A percentile compares a stretch with the other conserved stretches of the same genome.
Evolutionary conservation across 306 rosid species (phyloP).

Genomic region (Dalbergia oliveri): DNA sequence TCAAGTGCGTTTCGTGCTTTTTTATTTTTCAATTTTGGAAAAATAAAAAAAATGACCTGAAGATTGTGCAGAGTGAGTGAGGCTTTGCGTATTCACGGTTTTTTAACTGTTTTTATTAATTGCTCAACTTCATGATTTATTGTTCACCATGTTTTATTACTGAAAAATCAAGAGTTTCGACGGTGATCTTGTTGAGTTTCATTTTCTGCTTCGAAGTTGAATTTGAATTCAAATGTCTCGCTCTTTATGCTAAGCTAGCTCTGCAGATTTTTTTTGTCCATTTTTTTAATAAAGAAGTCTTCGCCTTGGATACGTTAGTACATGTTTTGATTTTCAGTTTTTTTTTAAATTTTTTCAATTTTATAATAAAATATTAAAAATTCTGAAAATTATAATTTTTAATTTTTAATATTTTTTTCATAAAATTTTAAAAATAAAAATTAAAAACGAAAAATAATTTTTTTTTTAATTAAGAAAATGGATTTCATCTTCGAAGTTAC

Average conservation of each 20-base stretch:
- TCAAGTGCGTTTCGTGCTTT: not conserved
- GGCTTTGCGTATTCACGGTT: not conserved
- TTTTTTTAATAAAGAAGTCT: not conserved
- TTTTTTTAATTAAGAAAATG: not conserved
- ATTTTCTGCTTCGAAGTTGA: conserved; percentile 18
- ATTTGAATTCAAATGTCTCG: conserved; percentile 17
- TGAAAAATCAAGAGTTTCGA: not conserved
- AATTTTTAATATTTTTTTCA: no score
- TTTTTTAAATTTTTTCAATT: no score
- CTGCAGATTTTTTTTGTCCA: no score
- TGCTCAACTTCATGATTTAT: not conserved
- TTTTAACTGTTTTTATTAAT: conserved; percentile 5
- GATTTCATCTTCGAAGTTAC: not conserved
- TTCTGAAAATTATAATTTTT: no score
- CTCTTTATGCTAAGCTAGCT: not conserved
- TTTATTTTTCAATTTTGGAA: not conserved
- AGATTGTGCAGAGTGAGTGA: not conserved
- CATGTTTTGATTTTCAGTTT: no score
- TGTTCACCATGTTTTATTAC: not conserved
- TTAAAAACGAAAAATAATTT: no score
- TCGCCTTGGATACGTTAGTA: not conserved
- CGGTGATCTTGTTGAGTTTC: not conserved
- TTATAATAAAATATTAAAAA: no score
- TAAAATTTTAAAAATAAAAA: no score
- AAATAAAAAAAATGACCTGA: not conserved